These are phyloP conservation scores for Mrakia frigida DNA, from an alignment of 768 basidiomycete genomes.

Conservation along the genomic window DNA sequence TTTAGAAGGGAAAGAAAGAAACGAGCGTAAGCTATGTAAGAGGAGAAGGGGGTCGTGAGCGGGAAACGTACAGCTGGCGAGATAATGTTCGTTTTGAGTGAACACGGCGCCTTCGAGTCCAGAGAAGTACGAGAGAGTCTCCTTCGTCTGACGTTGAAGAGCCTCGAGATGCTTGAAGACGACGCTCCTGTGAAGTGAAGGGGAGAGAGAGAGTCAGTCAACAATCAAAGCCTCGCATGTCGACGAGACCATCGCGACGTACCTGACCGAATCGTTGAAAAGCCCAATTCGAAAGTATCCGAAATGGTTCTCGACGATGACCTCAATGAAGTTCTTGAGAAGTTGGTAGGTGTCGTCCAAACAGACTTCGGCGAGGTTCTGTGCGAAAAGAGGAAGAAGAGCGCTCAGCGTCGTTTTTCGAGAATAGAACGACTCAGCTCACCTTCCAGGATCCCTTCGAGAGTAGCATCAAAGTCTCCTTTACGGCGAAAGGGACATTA, in stretches of 20 bases:
- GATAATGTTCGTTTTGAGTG: background rate
- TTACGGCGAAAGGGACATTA: background rate
- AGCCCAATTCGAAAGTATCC: background rate
- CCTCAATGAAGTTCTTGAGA: background rate
- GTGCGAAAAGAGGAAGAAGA: background rate
- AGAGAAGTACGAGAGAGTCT: background rate
- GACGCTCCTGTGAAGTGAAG: background rate
- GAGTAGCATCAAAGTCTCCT: background rate
- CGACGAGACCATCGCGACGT: background rate
- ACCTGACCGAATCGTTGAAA: background rate
- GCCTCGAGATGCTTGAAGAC: background rate
- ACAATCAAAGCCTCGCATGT: background rate
- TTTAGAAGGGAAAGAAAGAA: background rate
- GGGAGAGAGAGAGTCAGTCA: background rate
- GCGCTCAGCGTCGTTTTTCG: background rate
- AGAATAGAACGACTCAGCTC: background rate
- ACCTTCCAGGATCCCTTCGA: background rate
- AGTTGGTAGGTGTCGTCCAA: background rate
- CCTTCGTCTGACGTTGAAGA: background rate
- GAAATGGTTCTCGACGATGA: background rate
- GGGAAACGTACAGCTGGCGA: background rate
- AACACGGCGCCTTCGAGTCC: background rate
- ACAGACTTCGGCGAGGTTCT: background rate
- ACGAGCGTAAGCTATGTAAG: background rate
- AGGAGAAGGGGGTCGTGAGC: background rate